Evolutionary conservation across 768 basidiomycete genomes (phyloP).

Genomic region (Candolleomyces aberdarensis): DNA sequence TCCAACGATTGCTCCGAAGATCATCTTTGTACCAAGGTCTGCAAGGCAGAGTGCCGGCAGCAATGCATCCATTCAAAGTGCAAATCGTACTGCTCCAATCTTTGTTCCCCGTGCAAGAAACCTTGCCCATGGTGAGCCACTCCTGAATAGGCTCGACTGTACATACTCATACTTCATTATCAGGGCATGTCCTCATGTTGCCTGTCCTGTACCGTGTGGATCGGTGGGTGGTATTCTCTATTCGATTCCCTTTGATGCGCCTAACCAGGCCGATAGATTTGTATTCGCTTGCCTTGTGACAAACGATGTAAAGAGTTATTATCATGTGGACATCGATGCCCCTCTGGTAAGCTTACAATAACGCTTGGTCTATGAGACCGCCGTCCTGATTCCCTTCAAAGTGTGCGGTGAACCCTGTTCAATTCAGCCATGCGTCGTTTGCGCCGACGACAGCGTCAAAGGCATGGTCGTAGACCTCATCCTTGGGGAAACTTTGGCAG

Average conservation of each 20-base stretch:
- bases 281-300: conserved; percentile 64
- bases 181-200: conserved; percentile 52
- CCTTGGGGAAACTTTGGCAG: conserved; percentile 45
- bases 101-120: conserved; percentile 63
- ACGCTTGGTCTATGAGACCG: not conserved
- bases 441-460: conserved; percentile 37
- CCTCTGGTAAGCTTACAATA: conserved; percentile 46
- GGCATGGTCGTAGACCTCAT: conserved; percentile 57
- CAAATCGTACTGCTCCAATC: conserved; percentile 41
- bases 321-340: conserved; percentile 61
- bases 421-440: conserved; percentile 51
- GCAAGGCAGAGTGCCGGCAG: conserved; percentile 49
- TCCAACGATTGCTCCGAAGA: conserved; percentile 42
- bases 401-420: conserved; percentile 68
- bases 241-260: not conserved
- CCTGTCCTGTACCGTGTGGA: conserved; percentile 64
- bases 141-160: not conserved
- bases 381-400: conserved; percentile 19
- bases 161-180: not conserved
- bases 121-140: conserved; percentile 49
- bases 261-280: conserved; percentile 39
- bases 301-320: conserved; percentile 45
- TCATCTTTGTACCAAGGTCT: conserved; percentile 47
- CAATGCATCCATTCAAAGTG: conserved; percentile 54
- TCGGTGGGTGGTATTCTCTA: conserved; percentile 43